These are phyloP conservation scores for Penicillium sp. DNA, from an alignment of 2,329 filamentous ascomycete genomes.

Conservation along the genomic window DNA sequence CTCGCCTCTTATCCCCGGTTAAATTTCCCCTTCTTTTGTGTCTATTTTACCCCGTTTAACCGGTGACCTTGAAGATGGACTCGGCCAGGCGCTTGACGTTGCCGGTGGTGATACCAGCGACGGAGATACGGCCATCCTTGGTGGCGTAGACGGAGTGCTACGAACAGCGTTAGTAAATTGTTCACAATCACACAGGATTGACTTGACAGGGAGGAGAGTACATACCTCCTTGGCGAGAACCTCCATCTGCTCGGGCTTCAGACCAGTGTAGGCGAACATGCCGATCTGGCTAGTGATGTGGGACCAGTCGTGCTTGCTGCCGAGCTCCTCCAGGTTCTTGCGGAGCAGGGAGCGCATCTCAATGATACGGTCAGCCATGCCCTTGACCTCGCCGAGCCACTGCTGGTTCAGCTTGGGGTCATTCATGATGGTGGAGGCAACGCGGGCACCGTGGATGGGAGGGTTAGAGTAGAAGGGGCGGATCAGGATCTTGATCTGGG, in stretches of 20 bases:
- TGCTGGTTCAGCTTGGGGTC: constrained; percentile 81
- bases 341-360: constrained; percentile 94
- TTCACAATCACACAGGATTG: not conserved
- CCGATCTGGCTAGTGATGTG: constrained; percentile 99
- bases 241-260: constrained; percentile 90
- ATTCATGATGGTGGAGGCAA: constrained; percentile 90
- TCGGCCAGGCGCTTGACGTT: constrained; percentile 54
- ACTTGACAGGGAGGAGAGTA: not conserved
- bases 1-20: constrained; percentile 3
- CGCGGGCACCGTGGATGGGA: constrained; percentile 91
- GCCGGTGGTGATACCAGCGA: constrained; percentile 51
- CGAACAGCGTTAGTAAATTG: constrained; percentile 13
- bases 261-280: constrained; percentile 98
- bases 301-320: constrained; percentile 96
- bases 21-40: not conserved
- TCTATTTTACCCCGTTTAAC: constrained; percentile 33
- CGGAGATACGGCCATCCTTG: constrained; percentile 63
- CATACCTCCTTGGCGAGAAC: constrained; percentile 77
- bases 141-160: constrained; percentile 95
- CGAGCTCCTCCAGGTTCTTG: constrained; percentile 90
- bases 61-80: constrained; percentile 54
- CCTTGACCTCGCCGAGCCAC: constrained; percentile 96
- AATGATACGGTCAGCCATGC: constrained; percentile 99
- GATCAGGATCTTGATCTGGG: constrained; percentile 97
- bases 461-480: constrained; percentile 98